Conservation (phyloP, 345 rosid species). For the Hibiscus syriacus region DNA sequence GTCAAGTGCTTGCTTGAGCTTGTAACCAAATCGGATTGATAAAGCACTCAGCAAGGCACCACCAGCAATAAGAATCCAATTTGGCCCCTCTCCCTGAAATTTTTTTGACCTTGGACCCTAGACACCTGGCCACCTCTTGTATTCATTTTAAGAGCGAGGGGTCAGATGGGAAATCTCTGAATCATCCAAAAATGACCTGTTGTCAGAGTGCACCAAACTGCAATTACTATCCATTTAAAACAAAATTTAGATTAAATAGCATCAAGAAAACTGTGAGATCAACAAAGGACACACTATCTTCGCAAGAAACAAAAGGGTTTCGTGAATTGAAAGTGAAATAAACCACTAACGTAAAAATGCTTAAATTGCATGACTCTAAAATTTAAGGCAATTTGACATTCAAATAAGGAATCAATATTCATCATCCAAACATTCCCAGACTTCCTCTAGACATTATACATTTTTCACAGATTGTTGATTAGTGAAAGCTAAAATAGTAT, state of each 20-base stretch:
- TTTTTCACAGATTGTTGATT: neutral
- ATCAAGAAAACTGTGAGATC: neutral
- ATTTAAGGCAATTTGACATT: neutral
- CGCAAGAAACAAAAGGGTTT: neutral
- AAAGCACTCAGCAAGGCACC: slow-evolving; percentile 92
- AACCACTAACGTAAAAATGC: neutral
- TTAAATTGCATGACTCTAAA: neutral
- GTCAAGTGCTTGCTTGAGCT: slow-evolving; percentile 68
- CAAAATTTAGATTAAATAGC: slow-evolving; percentile 9
- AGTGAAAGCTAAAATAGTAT: neutral
- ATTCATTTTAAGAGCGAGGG: slow-evolving; percentile 49
- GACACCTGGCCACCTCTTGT: slow-evolving; percentile 37
- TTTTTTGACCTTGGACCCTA: slow-evolving; percentile 44
- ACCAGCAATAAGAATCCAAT: slow-evolving; percentile 89
- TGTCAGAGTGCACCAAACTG: slow-evolving; percentile 17
- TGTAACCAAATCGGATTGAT: slow-evolving; percentile 85
- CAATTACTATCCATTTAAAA: slow-evolving; percentile 9
- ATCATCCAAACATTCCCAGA: neutral
- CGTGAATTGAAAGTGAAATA: neutral
- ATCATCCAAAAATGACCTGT: slow-evolving; percentile 53
- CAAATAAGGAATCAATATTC: neutral
- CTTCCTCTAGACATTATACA: neutral
- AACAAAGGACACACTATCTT: neutral
- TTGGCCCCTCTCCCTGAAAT: slow-evolving; percentile 54
- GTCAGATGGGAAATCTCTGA: slow-evolving; percentile 18